Evolutionary conservation across 1,284 basidiomycete genomes (phyloP).

Genomic region (Neolentinus lepideus): DNA sequence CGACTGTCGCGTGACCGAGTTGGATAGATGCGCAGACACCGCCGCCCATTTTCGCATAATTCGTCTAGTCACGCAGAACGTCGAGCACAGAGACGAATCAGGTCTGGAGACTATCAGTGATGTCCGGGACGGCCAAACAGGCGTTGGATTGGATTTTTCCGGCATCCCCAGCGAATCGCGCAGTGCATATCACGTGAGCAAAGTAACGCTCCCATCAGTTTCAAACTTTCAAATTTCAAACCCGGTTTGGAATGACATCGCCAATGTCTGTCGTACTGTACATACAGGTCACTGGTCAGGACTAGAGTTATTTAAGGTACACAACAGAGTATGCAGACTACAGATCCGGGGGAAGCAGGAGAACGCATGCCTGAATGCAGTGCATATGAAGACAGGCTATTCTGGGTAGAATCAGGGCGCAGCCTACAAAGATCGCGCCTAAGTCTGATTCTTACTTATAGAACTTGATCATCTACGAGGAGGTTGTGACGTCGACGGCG

Average conservation of each 20-base stretch:
- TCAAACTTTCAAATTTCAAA: neutral
- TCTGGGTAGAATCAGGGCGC: neutral
- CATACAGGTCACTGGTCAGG: too few relatives aligned
- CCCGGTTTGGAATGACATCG: neutral
- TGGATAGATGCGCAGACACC: neutral
- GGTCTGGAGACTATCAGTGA: neutral
- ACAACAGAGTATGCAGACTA: too few relatives aligned
- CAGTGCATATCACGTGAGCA: neutral
- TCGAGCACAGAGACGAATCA: neutral
- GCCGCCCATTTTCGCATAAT: conserved; percentile 2
- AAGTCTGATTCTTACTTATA: conserved; percentile 1
- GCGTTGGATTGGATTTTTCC: neutral
- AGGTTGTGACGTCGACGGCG: conserved; percentile 17
- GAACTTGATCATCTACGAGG: conserved; percentile 17
- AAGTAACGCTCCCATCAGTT: neutral
- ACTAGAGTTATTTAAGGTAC: too few relatives aligned
- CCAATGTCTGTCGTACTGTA: neutral
- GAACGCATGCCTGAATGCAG: too few relatives aligned
- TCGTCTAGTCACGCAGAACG: neutral
- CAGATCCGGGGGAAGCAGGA: too few relatives aligned
- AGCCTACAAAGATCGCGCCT: conserved; percentile 3
- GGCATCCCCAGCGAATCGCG: neutral
- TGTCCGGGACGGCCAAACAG: neutral
- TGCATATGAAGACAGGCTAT: too few relatives aligned
- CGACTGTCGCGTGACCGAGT: conserved; percentile 1